phyloP scores from a whole-genome alignment of 345 rosid genomes.

The Anacardium occidentale region DNA sequence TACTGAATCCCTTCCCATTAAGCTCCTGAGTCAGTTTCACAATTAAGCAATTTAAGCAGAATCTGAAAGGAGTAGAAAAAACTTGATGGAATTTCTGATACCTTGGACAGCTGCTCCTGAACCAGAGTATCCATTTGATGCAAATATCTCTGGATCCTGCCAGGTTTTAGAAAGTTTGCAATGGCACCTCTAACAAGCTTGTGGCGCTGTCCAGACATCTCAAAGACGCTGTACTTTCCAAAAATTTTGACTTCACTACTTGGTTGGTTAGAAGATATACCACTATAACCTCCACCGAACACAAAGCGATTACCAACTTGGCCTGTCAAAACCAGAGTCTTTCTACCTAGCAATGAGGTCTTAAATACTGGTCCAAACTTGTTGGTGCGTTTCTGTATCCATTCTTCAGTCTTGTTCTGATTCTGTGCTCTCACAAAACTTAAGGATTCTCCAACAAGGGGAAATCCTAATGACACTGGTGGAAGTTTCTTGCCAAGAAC shows the following conservation, averaged over 20 bases:
- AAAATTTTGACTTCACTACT: slow-evolving; percentile 12
- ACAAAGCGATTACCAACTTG: slow-evolving; percentile 24
- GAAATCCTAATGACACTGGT: slow-evolving; percentile 27
- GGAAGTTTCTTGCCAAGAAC: slow-evolving; percentile 17
- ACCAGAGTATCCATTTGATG: slow-evolving; percentile 24
- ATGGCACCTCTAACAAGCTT: slow-evolving; percentile 28
- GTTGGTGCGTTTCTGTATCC: slow-evolving; percentile 22
- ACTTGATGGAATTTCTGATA: background rate
- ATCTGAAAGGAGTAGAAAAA: too few relatives aligned
- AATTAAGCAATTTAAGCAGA: background rate
- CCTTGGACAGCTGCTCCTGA: slow-evolving; percentile 24
- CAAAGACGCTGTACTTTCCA: slow-evolving; percentile 26
- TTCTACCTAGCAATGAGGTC: slow-evolving; percentile 28
- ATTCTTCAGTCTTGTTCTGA: slow-evolving; percentile 14
- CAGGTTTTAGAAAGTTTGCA: slow-evolving; percentile 20
- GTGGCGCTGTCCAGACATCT: slow-evolving; percentile 24
- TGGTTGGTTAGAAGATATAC: slow-evolving; percentile 25
- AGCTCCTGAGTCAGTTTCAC: slow-evolving; percentile 14
- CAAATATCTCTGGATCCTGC: slow-evolving; percentile 19
- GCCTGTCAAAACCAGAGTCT: slow-evolving; percentile 23
- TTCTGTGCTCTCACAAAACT: slow-evolving; percentile 23
- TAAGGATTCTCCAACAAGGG: slow-evolving; percentile 32
- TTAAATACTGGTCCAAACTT: slow-evolving; percentile 32
- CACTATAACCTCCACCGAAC: slow-evolving; percentile 20
- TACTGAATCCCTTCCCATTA: slow-evolving; percentile 12